phyloP scores from a whole-genome alignment of 495 filamentous ascomycete genomes.

The Trichoderma gamsii region DNA sequence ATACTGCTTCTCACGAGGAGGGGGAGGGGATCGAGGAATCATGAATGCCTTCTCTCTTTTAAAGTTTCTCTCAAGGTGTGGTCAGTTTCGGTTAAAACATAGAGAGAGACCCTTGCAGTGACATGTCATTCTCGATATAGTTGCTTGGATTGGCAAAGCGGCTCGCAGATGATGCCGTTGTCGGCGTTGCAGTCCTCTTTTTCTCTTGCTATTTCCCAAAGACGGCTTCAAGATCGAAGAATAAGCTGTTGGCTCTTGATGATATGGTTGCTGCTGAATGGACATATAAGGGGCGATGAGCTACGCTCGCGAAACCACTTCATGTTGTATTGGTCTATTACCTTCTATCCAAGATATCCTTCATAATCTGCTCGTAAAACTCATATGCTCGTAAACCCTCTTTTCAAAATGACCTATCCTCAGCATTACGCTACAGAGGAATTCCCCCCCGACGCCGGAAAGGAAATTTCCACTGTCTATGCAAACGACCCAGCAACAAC shows the following conservation, averaged over 20 bases:
- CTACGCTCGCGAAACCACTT: neutral
- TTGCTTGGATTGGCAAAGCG: constrained; percentile 12
- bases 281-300: neutral
- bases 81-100: neutral
- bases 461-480: constrained; percentile 8
- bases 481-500: neutral
- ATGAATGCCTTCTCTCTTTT: too few species aligned
- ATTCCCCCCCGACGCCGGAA: constrained; percentile 15
- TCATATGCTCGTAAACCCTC: neutral
- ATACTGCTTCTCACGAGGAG: too few species aligned
- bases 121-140: constrained; percentile 4
- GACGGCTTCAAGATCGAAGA: neutral
- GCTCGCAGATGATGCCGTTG: neutral
- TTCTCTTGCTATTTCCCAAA: neutral
- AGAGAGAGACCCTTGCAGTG: too few species aligned
- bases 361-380: neutral
- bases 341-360: neutral
- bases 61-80: neutral
- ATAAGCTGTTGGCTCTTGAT: neutral
- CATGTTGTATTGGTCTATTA: neutral
- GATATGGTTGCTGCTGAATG: neutral
- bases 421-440: neutral
- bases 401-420: constrained; percentile 9
- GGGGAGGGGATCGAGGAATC: too few species aligned
- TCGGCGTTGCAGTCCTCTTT: neutral